These are phyloP conservation scores for Phytophthora citrophthora DNA, from an alignment of 352 stramenopile genomes.

Conservation along the genomic window DNA sequence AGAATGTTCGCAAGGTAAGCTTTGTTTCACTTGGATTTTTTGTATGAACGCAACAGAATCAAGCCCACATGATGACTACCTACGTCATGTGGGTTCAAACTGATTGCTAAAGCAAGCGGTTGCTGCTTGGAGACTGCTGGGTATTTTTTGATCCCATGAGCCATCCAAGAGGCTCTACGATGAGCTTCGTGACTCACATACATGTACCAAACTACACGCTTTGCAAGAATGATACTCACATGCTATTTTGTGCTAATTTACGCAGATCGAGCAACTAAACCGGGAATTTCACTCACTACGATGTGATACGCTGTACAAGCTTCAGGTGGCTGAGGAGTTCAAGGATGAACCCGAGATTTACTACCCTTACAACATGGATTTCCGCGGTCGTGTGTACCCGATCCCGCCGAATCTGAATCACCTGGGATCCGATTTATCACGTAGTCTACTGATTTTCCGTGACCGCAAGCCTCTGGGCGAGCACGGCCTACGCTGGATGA, in stretches of 20 bases:
- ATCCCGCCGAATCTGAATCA: conserved; percentile 99
- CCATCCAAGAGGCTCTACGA: conserved; percentile 28
- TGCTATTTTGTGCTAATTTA: conserved; percentile 12
- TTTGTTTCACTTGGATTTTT: conserved; percentile 12
- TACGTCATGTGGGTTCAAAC: conserved; percentile 86
- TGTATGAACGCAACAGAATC: conserved; percentile 74
- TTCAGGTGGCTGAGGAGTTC: conserved; percentile 96
- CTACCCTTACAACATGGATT: conserved; percentile 99
- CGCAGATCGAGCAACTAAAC: conserved; percentile 82
- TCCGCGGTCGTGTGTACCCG: conserved; percentile 98
- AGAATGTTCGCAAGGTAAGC: conserved; percentile 80
- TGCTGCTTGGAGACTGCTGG: conserved; percentile 37
- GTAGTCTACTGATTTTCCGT: conserved; percentile 96
- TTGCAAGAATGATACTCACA: conserved; percentile 10
- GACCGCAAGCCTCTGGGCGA: conserved; percentile 95
- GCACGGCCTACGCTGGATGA: conserved; percentile 97
- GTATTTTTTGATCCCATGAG: conserved; percentile 12
- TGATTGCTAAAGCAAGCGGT: conserved; percentile 76
- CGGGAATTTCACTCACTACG: conserved; percentile 94
- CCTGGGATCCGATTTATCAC: conserved; percentile 98
- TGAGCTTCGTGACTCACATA: conserved; percentile 45
- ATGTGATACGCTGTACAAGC: conserved; percentile 96
- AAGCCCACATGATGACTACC: conserved; percentile 67
- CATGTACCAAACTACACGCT: background rate
- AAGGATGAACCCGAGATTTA: conserved; percentile 97